phyloP scores from a whole-genome alignment of 176 grass and related monocot species.

The Raddia guianensis region DNA sequence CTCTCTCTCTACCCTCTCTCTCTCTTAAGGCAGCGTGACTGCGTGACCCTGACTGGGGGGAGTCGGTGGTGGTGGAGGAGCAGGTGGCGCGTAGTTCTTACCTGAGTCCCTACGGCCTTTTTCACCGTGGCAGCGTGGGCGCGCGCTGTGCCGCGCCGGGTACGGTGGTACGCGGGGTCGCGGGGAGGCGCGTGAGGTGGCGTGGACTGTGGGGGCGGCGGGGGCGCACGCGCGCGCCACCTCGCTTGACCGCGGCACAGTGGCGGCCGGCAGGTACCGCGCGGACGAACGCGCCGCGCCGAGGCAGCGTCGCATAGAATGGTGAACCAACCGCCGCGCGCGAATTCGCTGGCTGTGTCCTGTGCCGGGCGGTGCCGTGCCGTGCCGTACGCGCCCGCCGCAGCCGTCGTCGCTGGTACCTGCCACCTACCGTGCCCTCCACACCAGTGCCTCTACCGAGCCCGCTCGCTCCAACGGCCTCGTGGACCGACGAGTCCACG shows the following conservation, averaged over 20 bases:
- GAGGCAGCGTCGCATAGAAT: background rate
- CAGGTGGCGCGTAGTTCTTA: background rate
- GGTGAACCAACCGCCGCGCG: background rate
- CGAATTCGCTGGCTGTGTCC: background rate
- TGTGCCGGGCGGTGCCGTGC: slow-evolving; percentile 35
- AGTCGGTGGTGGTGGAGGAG: slow-evolving; percentile 23
- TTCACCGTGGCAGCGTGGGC: background rate
- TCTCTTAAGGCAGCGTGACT: background rate
- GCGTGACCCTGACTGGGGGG: too few species aligned
- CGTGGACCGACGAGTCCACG: background rate
- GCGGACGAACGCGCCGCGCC: background rate
- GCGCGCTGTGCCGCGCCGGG: background rate
- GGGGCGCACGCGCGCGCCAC: slow-evolving; percentile 14
- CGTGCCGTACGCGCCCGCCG: background rate
- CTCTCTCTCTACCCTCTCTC: slow-evolving; percentile 5
- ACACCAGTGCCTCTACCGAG: background rate
- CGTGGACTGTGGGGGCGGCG: background rate
- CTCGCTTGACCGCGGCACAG: slow-evolving; percentile 33
- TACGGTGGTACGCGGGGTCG: background rate
- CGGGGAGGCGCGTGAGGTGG: background rate
- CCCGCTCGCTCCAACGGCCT: slow-evolving; percentile 18
- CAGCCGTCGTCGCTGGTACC: background rate
- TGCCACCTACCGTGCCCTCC: background rate
- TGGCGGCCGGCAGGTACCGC: background rate
- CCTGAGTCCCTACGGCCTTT: background rate